Percentiles rank a stretch among this genome's conserved stretches.
phyloP scores from a whole-genome alignment of 306 rosid species.

The Datisca glomerata region DNA sequence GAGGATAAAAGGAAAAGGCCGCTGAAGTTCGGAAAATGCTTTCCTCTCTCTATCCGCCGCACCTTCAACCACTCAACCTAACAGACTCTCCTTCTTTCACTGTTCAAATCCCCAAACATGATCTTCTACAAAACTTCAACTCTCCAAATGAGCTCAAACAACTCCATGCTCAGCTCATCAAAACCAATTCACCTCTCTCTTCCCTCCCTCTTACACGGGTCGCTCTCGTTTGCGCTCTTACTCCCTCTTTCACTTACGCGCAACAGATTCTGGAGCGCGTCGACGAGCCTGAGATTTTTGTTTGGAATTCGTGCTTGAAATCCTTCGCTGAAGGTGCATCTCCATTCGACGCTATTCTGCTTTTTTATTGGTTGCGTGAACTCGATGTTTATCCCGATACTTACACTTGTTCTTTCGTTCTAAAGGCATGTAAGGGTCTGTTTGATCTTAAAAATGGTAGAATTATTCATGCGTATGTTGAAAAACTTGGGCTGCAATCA shows the following conservation, averaged over 20 bases:
- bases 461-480: constrained; percentile 33
- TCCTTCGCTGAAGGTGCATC: constrained; percentile 22
- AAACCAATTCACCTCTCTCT: constrained; percentile 27
- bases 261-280: constrained; percentile 15
- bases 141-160: constrained; percentile 48
- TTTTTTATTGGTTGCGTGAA: constrained; percentile 24
- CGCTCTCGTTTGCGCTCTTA: constrained; percentile 31
- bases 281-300: constrained; percentile 7
- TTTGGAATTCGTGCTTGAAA: constrained; percentile 40
- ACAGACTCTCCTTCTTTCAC: not conserved
- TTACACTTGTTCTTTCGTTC: constrained; percentile 35
- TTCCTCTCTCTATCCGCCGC: not conserved
- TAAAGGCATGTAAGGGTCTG: constrained; percentile 30
- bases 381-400: constrained; percentile 22
- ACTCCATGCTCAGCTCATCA: constrained; percentile 40
- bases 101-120: not conserved
- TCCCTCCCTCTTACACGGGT: constrained; percentile 33
- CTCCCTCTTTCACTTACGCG: constrained; percentile 28
- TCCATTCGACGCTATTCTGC: constrained; percentile 24
- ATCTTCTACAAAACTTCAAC: constrained; percentile 33
- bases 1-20: too few species aligned
- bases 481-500: constrained; percentile 35
- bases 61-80: not conserved
- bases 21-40: too few species aligned
- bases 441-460: constrained; percentile 29